Base-by-base conservation (phyloP, 306 rosid genomes). In the Vigna hirtella region DNA sequence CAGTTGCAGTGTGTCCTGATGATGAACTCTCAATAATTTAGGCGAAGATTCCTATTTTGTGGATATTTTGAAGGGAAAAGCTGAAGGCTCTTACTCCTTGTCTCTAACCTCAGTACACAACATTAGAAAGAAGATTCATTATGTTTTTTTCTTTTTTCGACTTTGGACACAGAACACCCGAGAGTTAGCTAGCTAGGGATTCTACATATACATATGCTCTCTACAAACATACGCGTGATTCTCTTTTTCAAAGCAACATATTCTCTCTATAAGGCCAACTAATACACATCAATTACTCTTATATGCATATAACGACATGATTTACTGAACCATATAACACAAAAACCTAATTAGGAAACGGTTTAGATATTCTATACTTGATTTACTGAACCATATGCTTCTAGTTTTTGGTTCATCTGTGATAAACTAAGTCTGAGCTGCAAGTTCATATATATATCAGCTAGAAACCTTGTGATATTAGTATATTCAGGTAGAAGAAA, bases 11-110 rank as follows among this genome's bases (percentile, higher is more conserved):
- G 15, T 45, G 69, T 77, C 53, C 72, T 50, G 70, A 65, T 38
- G 34, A 63, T 50, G 68, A 73, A 81, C 22, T 17, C 81, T 79
- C 89, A 84, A 87, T 84, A 85, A 88, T 88, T 88, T 80, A 20
- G 74, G 50, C 51, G 34, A 83, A 79, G 82, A 80, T 87, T 78
- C 85, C 87, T 53, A 13, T 78, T 76, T 59, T 79, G 51, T 58
- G 49, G 82, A 73, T 28, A 48, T 68, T 26, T 59, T 26, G n/a
- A 81, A 57, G 42, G 40, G 34, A 63, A 84, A 72, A 76, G 75
- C 64, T 62, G 72, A 63, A 72, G 30, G 4, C 67, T 63, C 52
- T 61, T 64, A n/a, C 13, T 28, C 16, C 61, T 59, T 61, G 67
- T 61, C 67, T 61, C 67, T 32, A 61, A 42, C 45, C 66, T 53